phyloP scores from a whole-genome alignment of 2,329 filamentous ascomycete species.

The Colletotrichum abscissum region DNA sequence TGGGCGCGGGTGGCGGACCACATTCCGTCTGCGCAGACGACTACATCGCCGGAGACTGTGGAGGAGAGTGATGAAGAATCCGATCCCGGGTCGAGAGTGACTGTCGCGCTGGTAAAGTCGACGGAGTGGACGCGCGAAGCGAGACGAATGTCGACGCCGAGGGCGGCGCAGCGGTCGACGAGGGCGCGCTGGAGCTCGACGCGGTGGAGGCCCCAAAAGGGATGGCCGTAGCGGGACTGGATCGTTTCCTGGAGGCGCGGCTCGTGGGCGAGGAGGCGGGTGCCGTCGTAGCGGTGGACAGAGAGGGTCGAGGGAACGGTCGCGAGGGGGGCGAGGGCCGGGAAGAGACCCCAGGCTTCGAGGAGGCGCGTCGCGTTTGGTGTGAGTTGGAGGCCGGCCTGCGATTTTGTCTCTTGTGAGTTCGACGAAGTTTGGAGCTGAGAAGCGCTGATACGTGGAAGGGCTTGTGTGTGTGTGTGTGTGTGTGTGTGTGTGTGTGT shows the following conservation, averaged over 20 bases:
- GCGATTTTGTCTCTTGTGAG: not conserved
- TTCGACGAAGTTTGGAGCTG: not conserved
- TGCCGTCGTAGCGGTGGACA: slow-evolving; percentile 37
- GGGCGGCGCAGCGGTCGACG: slow-evolving; percentile 49
- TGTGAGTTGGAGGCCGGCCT: slow-evolving; percentile 37
- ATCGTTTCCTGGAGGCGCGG: slow-evolving; percentile 22
- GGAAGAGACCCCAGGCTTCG: slow-evolving; percentile 29
- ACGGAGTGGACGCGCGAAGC: slow-evolving; percentile 22
- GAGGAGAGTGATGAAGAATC: not conserved
- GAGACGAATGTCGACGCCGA: slow-evolving; percentile 48
- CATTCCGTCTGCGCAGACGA: slow-evolving; percentile 62
- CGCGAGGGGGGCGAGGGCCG: slow-evolving; percentile 26
- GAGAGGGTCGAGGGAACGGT: slow-evolving; percentile 34
- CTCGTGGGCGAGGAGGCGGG: slow-evolving; percentile 35
- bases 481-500: not conserved
- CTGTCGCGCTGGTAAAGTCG: slow-evolving; percentile 37
- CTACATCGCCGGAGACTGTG: slow-evolving; percentile 51
- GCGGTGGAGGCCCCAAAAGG: slow-evolving; percentile 61
- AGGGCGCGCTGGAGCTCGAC: slow-evolving; percentile 59
- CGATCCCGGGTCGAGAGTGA: slow-evolving; percentile 42
- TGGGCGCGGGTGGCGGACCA: slow-evolving; percentile 55
- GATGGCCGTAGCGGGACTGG: slow-evolving; percentile 38
- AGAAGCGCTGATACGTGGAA: no score
- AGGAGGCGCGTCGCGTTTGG: slow-evolving; percentile 36
- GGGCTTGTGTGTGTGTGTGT: no score